These are phyloP conservation scores for Cordyceps javanica DNA, from an alignment of 2,329 filamentous ascomycete species.

Conservation along the genomic window DNA sequence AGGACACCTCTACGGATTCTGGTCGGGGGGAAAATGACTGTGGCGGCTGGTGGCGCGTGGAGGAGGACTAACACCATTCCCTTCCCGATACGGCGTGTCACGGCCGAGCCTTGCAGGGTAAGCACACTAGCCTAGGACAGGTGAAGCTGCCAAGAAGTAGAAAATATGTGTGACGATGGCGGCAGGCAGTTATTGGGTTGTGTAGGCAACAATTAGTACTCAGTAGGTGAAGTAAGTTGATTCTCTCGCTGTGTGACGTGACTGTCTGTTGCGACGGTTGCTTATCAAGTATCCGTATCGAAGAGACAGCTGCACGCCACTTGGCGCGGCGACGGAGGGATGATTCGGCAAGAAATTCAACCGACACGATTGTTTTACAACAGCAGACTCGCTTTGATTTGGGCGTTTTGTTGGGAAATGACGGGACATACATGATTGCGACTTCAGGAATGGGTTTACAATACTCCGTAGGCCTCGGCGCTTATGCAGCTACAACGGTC, in stretches of 20 bases:
- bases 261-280: not conserved
- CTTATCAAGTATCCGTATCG: not conserved
- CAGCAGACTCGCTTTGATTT: not conserved
- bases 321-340: not conserved
- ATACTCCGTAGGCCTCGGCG: not conserved
- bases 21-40: not conserved
- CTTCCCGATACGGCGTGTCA: not conserved
- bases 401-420: not conserved
- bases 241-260: too few relatives aligned
- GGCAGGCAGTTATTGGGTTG: not conserved
- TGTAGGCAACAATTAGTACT: not conserved
- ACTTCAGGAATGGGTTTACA: not conserved
- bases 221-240: not conserved
- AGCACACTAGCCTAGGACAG: not conserved
- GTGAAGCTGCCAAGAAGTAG: not conserved
- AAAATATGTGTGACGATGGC: not conserved
- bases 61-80: not conserved
- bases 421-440: not conserved
- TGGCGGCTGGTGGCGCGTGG: not conserved
- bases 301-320: not conserved
- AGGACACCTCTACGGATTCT: not conserved
- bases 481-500: not conserved
- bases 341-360: not conserved
- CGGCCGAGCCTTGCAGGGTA: not conserved
- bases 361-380: not conserved